phyloP scores from a whole-genome alignment of 805 yeast genomes.

The Wickerhamiella sorbophila region DNA sequence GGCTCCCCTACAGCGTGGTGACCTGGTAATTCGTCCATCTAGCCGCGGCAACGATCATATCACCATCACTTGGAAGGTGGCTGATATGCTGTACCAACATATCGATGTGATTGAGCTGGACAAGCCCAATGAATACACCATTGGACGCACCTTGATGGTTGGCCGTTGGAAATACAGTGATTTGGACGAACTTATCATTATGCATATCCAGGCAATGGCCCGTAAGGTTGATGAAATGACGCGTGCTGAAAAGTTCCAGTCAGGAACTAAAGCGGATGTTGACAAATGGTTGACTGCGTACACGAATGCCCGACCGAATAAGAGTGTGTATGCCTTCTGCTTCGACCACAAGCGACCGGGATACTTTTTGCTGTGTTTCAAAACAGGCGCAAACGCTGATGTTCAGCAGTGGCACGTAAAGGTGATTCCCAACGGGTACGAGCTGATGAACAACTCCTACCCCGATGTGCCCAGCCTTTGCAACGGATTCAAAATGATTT shows the following conservation, averaged over 20 bases:
- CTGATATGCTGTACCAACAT: constrained; percentile 81
- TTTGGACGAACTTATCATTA: constrained; percentile 82
- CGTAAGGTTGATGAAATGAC: constrained; percentile 72
- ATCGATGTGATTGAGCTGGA: constrained; percentile 68
- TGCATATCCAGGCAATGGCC: constrained; percentile 73
- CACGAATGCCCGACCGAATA: constrained; percentile 78
- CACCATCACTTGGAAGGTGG: constrained; percentile 93
- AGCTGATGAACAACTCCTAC: constrained; percentile 62
- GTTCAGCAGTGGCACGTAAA: constrained; percentile 80
- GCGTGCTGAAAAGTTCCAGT: constrained; percentile 75
- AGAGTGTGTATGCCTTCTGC: constrained; percentile 83
- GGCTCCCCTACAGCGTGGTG: constrained; percentile 82
- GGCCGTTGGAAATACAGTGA: constrained; percentile 65
- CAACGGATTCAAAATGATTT: constrained; percentile 78
- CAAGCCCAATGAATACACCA: constrained; percentile 45
- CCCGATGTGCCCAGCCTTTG: constrained; percentile 82
- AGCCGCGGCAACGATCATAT: constrained; percentile 78
- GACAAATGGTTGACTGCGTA: constrained; percentile 78
- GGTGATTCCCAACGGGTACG: constrained; percentile 78
- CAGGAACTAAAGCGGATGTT: constrained; percentile 66
- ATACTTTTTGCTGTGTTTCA: constrained; percentile 79
- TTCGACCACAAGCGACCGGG: constrained; percentile 86
- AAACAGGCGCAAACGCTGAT: constrained; percentile 36
- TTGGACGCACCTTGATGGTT: constrained; percentile 47
- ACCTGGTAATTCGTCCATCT: constrained; percentile 86